phyloP scores from a whole-genome alignment of 116 monocot genomes.

The Trichopus zeylanicus region DNA sequence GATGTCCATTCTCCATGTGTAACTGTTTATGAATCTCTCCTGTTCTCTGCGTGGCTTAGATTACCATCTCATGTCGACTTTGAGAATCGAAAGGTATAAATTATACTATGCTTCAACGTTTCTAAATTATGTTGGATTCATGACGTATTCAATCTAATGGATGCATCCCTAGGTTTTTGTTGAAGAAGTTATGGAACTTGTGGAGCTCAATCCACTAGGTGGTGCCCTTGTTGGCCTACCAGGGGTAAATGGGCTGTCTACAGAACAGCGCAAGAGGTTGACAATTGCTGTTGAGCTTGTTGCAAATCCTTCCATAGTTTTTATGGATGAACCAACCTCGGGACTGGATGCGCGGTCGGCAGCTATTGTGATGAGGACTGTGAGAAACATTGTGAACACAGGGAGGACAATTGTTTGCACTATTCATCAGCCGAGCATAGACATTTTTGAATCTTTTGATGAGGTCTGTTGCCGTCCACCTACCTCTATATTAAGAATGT shows the following conservation, averaged over 20 bases:
- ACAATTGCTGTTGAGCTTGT: slow-evolving; percentile 99
- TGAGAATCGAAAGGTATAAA: slow-evolving; percentile 59
- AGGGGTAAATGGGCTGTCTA: slow-evolving; percentile 84
- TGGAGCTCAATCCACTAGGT: slow-evolving; percentile 74
- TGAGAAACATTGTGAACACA: slow-evolving; percentile 97
- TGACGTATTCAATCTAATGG: not conserved
- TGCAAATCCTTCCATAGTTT: slow-evolving; percentile 97
- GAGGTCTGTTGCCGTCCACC: slow-evolving; percentile 60
- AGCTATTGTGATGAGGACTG: slow-evolving; percentile 99
- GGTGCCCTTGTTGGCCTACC: slow-evolving; percentile 95
- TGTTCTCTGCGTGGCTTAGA: slow-evolving; percentile 92
- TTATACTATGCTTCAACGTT: slow-evolving; percentile 1
- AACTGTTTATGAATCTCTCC: slow-evolving; percentile 84
- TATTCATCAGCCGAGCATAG: slow-evolving; percentile 99
- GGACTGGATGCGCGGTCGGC: slow-evolving; percentile 98
- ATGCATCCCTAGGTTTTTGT: slow-evolving; percentile 70
- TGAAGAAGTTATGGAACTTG: slow-evolving; percentile 97
- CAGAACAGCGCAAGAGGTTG: slow-evolving; percentile 89
- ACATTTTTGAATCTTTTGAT: slow-evolving; percentile 99
- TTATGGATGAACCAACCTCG: slow-evolving; percentile 99
- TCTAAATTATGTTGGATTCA: not conserved
- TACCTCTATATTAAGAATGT: no score
- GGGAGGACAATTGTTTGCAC: slow-evolving; percentile 99
- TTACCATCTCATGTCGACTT: slow-evolving; percentile 66
- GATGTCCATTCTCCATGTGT: slow-evolving; percentile 97